Percentiles rank a stretch among this genome's conserved stretches.
phyloP scores from a whole-genome alignment of 805 yeast genomes.

The Wickerhamomyces subpelliculosus region DNA sequence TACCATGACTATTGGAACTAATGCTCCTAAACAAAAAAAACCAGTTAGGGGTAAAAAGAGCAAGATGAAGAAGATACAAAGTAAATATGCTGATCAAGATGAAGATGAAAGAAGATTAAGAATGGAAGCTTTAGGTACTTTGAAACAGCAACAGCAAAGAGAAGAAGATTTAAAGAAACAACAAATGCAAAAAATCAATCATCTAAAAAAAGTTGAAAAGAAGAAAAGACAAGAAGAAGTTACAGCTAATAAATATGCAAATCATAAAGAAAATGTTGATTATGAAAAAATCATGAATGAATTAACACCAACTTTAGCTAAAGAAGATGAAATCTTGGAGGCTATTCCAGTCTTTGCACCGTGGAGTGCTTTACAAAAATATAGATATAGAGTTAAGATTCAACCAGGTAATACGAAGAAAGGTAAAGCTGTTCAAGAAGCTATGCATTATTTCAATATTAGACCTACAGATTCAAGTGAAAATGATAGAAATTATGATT shows the following conservation, averaged over 20 bases:
- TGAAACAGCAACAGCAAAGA: constrained; percentile 46
- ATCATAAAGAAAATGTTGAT: constrained; percentile 35
- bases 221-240: constrained; percentile 32
- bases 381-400: constrained; percentile 75
- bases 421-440: constrained; percentile 76
- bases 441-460: constrained; percentile 48
- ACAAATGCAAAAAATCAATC: constrained; percentile 25
- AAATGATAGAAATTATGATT: constrained; percentile 45
- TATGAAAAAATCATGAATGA: constrained; percentile 36
- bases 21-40: constrained; percentile 16
- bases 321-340: constrained; percentile 48
- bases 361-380: constrained; percentile 71
- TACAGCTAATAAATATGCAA: constrained; percentile 26
- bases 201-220: constrained; percentile 27
- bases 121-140: constrained; percentile 79
- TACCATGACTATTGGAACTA: background rate
- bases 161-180: constrained; percentile 29
- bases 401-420: constrained; percentile 77
- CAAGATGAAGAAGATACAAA: constrained; percentile 72
- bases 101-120: constrained; percentile 74
- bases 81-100: constrained; percentile 86
- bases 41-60: constrained; percentile 79
- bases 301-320: constrained; percentile 21
- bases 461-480: constrained; percentile 40
- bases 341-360: constrained; percentile 90